Evolutionary conservation across 1,284 basidiomycete species (phyloP), one percentile per base, ranked within the genome.

Genomic region (Boletus mariae): DNA sequence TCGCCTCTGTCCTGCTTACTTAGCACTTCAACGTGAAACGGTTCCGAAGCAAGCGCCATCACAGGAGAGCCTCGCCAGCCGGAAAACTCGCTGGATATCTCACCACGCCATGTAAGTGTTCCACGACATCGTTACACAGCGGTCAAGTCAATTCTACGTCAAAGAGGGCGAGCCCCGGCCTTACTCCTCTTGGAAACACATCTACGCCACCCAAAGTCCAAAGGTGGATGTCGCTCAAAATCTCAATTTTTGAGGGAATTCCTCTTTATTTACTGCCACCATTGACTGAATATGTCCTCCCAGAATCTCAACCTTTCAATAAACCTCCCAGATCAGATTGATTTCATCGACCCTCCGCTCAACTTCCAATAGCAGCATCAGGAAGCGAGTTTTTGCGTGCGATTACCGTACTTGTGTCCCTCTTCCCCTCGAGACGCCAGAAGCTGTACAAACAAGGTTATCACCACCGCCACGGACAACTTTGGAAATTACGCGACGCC

Each of bases 401-500:
- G 8, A 43, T 46, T 29, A n/a, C 45, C 23, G 31, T 47, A 34
- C 29, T 28, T 2, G 44, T 47, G 6, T 10, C 38, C 35, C 26
- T 29, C 35, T 37, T 26, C 15, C 17, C 35, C 46, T 41, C 41
- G 23, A 57, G 56, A 59, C 20, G 23, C 31, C 25, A 3, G 35
- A 32, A 32, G 29, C 47, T 28, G 23, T 45, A 34, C 13, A 41
- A 41, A 42, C 41, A 45, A 47, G 53, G 55, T 44, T 65, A 51
- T 51, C 51, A 28, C 42, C 50, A 51, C 15, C 37, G 53, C 57
- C 51, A 57, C 53, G 8, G 25, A 52, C 60, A 41, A 51, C 38
- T 45, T 56, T 32, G 65, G 61, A 55, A 66, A 49, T 10, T n/a
- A 20, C n/a, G 38, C 41, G 12, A 50, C 63, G 61, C 61, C 65